Percentiles rank a stretch among this genome's conserved stretches.
Conservation (phyloP, 306 rosid genomes). For the Quercus robur region DNA sequence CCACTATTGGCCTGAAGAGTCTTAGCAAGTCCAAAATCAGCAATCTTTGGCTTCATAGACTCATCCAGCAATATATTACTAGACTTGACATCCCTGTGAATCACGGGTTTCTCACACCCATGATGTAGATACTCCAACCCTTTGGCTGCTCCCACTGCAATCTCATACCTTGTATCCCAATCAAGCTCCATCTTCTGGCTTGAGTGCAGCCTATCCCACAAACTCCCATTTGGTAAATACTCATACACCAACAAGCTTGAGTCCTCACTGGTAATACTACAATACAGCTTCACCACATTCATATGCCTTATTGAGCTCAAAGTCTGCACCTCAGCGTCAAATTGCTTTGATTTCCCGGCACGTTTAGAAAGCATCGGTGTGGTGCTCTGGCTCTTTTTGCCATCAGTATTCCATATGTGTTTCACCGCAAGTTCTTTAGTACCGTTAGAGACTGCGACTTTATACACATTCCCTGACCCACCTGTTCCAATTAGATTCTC, state of each 20-base stretch:
- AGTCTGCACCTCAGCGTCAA: constrained; percentile 75
- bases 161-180: constrained; percentile 81
- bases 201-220: constrained; percentile 84
- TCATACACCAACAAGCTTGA: constrained; percentile 90
- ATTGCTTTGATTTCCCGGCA: constrained; percentile 47
- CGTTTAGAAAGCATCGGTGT: constrained; percentile 55
- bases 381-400: constrained; percentile 33
- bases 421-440: constrained; percentile 76
- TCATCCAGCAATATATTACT: constrained; percentile 90
- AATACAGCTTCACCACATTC: constrained; percentile 87
- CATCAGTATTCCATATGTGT: constrained; percentile 74
- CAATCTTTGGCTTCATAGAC: constrained; percentile 81
- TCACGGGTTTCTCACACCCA: constrained; percentile 70
- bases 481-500: constrained; percentile 91
- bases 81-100: constrained; percentile 88
- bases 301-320: constrained; percentile 88
- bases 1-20: constrained; percentile 44
- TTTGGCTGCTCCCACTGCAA: constrained; percentile 80
- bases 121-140: constrained; percentile 96
- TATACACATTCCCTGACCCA: constrained; percentile 88
- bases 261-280: constrained; percentile 88
- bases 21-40: constrained; percentile 93
- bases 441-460: constrained; percentile 56
- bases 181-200: constrained; percentile 72
- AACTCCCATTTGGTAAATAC: constrained; percentile 76